Base-by-base conservation (phyloP, 176 grass and related monocot species). In the Tuctoria greenei region DNA sequence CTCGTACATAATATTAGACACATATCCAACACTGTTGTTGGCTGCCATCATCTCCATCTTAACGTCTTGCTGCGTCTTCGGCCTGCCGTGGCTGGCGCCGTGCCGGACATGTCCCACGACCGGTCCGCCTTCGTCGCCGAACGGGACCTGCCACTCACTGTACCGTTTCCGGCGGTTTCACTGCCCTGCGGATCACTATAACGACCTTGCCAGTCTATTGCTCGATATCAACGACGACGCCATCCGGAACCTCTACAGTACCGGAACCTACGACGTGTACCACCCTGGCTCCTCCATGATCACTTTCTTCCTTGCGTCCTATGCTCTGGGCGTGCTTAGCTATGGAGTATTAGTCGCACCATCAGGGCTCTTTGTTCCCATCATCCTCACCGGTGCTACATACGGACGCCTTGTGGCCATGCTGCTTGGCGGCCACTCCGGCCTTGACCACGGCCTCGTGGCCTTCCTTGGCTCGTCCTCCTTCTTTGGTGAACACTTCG, bases 291-390 rank as follows among this genome's bases (percentile, higher is more conserved):
- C 51, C 8, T 93, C 95, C 54, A 88, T 97, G 81, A 1, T 86
- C 52, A 42, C 77, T 6, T 92, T 93, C 81, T 97, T 97, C 59
- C 7, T 88, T 6, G 68, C 95, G 5, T 92, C 95, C 5, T 97
- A 97, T 60, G 70, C 71, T 9, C 85, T 97, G 1, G 88, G 95
- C 71, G 65, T 97, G 11, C 82, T 97, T 21, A 97, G 95, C 79
- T 97, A 97, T 69, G 95, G 95, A 52, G 95, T n/a, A n/a, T n/a
- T 97, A 4, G 95, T 93, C 0, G 88, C 95, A 7, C 95, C 95
- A 24, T 93, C 92, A 0, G 95, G 95, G 10, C 81, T 93, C 10
- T 98, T 98, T 7, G 86, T 98, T 8, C 95, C 95, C 37, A 82
- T 98, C 61, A 98, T 98, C 73, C 86, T 98, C 64, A 98, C 95